Conservation (phyloP, 352 stramenopile genomes). For the Phytophthora cryptogea region DNA sequence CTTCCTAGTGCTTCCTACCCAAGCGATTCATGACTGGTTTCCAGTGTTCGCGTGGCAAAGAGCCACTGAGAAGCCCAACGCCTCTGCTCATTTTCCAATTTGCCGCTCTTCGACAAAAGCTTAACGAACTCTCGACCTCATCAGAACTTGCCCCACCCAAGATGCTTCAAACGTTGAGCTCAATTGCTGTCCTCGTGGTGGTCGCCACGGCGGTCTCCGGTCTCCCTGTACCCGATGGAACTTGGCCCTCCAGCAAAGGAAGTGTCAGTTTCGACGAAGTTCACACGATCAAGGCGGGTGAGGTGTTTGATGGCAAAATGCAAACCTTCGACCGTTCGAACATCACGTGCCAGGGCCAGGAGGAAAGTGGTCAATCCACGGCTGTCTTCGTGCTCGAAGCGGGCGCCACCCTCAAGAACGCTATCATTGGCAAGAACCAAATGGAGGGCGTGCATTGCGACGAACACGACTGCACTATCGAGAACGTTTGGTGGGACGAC, state of each 20-base stretch:
- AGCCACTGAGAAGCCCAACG: neutral
- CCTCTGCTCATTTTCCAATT: constrained; percentile 9
- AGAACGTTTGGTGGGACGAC: constrained; percentile 35
- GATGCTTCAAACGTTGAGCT: constrained; percentile 17
- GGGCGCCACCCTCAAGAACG: constrained; percentile 55
- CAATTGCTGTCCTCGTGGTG: constrained; percentile 3
- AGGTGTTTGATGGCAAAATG: constrained; percentile 55
- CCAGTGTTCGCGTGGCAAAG: neutral
- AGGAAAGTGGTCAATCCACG: constrained; percentile 29
- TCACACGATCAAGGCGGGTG: constrained; percentile 41
- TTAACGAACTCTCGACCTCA: neutral
- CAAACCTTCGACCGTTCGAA: constrained; percentile 34
- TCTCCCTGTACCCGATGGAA: constrained; percentile 33
- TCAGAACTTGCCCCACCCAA: neutral
- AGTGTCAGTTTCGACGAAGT: constrained; percentile 31
- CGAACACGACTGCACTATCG: constrained; percentile 23
- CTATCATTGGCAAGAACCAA: constrained; percentile 62
- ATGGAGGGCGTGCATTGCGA: constrained; percentile 37
- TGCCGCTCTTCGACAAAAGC: neutral
- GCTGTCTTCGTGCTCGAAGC: constrained; percentile 53
- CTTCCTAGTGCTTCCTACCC: neutral
- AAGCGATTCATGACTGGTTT: neutral
- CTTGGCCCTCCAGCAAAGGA: constrained; percentile 33
- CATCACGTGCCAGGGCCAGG: constrained; percentile 43
- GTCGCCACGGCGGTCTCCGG: constrained; percentile 9